Evolutionary conservation across 1,284 basidiomycete species (phyloP).

Genomic region (Cystobasidiaceae sp.): DNA sequence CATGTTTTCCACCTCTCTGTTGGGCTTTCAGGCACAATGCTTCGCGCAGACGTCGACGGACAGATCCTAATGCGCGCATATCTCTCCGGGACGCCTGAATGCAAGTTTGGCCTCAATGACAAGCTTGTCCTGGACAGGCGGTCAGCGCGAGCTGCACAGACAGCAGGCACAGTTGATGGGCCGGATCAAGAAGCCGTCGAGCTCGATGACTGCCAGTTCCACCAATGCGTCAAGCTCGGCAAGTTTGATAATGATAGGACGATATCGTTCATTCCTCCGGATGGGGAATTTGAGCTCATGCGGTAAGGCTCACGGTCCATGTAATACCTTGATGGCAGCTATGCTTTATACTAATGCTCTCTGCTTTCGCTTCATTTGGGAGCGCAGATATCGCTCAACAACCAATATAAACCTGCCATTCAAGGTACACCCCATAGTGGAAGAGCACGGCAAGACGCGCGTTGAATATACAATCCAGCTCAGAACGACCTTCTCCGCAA

Average conservation of each 20-base stretch:
- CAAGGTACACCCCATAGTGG: slow-evolving; percentile 82
- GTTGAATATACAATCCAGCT: slow-evolving; percentile 88
- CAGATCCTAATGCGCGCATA: slow-evolving; percentile 98
- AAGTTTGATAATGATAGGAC: slow-evolving; percentile 90
- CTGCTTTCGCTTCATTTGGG: neutral
- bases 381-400: slow-evolving; percentile 85
- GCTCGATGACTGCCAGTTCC: slow-evolving; percentile 95
- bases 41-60: slow-evolving; percentile 96
- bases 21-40: slow-evolving; percentile 67
- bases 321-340: neutral
- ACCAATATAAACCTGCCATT: slow-evolving; percentile 92
- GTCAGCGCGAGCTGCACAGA: neutral
- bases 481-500: slow-evolving; percentile 82
- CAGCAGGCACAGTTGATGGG: slow-evolving; percentile 30
- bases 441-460: slow-evolving; percentile 81
- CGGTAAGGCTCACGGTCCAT: slow-evolving; percentile 52
- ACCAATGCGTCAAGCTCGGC: slow-evolving; percentile 91
- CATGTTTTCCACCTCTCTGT: too few relatives aligned
- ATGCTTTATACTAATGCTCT: neutral
- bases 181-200: slow-evolving; percentile 61
- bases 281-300: slow-evolving; percentile 99
- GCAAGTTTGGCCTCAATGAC: slow-evolving; percentile 97
- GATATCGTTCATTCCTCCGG: slow-evolving; percentile 95
- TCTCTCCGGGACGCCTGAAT: slow-evolving; percentile 89
- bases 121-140: slow-evolving; percentile 81